Conservation (phyloP, 495 filamentous ascomycete genomes). For the Hyphodiscus hymeniophilus region DNA sequence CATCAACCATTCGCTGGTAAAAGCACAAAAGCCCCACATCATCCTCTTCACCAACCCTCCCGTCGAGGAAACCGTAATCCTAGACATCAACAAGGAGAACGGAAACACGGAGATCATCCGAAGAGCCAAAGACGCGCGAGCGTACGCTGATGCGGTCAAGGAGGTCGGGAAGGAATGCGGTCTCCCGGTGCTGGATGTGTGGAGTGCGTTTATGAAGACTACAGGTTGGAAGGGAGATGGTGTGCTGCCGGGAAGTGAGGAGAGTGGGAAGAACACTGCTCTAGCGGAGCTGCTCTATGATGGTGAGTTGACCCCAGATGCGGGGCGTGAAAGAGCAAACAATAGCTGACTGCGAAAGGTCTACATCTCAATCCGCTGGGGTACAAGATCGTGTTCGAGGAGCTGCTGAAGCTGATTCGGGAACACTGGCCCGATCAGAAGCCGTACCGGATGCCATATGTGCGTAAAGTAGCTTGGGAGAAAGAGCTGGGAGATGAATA, state of each 20-base stretch:
- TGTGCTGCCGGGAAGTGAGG: slow-evolving; percentile 41
- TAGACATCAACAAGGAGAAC: slow-evolving; percentile 16
- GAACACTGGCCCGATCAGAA: slow-evolving; percentile 50
- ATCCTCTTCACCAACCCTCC: slow-evolving; percentile 59
- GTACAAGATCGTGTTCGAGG: slow-evolving; percentile 50
- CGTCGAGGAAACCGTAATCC: slow-evolving; percentile 51
- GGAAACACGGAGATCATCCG: slow-evolving; percentile 32
- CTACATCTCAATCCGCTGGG: slow-evolving; percentile 53
- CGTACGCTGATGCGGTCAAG: slow-evolving; percentile 49
- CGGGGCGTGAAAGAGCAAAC: too few relatives aligned
- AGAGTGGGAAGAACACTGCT: slow-evolving; percentile 43
- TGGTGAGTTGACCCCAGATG: slow-evolving; percentile 48
- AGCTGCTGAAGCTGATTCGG: slow-evolving; percentile 44
- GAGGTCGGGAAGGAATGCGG: slow-evolving; percentile 44
- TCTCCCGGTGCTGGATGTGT: slow-evolving; percentile 52
- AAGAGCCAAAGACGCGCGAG: slow-evolving; percentile 43
- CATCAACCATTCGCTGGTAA: slow-evolving; percentile 44
- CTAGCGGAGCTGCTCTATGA: slow-evolving; percentile 30
- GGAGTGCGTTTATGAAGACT: slow-evolving; percentile 49
- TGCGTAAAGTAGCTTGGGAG: slow-evolving; percentile 14
- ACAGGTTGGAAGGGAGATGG: slow-evolving; percentile 50
- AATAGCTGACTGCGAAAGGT: slow-evolving; percentile 30
- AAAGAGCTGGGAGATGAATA: slow-evolving; percentile 8
- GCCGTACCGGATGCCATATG: slow-evolving; percentile 37
- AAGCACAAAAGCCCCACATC: slow-evolving; percentile 49